Evolutionary conservation across 257 asterid species (phyloP).

Genomic region (Petrea volubilis): DNA sequence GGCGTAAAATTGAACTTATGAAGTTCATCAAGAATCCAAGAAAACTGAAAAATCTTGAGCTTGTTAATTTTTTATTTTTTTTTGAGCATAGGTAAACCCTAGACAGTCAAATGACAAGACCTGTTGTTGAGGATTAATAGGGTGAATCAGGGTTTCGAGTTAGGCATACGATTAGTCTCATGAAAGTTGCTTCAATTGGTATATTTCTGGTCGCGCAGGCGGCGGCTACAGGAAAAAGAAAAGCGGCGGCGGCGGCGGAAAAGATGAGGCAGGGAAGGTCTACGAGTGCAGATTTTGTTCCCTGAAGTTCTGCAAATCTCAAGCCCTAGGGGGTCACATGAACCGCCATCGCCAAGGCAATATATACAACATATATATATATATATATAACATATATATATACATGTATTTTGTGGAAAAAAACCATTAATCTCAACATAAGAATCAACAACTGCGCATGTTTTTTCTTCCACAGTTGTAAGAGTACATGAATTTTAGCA

Average conservation of each 20-base stretch:
- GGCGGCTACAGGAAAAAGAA: constrained; percentile 66
- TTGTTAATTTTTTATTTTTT: neutral
- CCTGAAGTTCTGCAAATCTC: constrained; percentile 98
- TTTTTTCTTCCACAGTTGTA: neutral
- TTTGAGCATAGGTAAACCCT: constrained; percentile 31
- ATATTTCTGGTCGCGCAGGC: constrained; percentile 28
- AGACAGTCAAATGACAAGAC: constrained; percentile 26
- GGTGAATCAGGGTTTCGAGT: constrained; percentile 25
- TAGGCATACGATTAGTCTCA: constrained; percentile 31
- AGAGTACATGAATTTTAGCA: constrained; percentile 21
- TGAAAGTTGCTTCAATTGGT: constrained; percentile 48
- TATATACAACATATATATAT: too few relatives aligned
- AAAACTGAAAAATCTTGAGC: neutral
- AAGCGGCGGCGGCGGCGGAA: constrained; percentile 59
- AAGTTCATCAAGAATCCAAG: neutral
- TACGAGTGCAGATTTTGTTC: constrained; percentile 98
- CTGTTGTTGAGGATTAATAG: neutral
- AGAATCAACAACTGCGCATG: neutral
- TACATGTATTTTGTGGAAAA: too few relatives aligned
- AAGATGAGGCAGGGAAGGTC: constrained; percentile 70
- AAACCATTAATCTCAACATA: neutral
- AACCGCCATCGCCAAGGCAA: constrained; percentile 99
- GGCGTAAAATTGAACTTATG: neutral
- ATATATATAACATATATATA: too few relatives aligned
- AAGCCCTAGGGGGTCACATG: constrained; percentile 99